Evolutionary conservation across 2,329 filamentous ascomycete species (phyloP), one percentile per base, ranked within the genome.

Genomic region (Ophiosphaerella korrae): DNA sequence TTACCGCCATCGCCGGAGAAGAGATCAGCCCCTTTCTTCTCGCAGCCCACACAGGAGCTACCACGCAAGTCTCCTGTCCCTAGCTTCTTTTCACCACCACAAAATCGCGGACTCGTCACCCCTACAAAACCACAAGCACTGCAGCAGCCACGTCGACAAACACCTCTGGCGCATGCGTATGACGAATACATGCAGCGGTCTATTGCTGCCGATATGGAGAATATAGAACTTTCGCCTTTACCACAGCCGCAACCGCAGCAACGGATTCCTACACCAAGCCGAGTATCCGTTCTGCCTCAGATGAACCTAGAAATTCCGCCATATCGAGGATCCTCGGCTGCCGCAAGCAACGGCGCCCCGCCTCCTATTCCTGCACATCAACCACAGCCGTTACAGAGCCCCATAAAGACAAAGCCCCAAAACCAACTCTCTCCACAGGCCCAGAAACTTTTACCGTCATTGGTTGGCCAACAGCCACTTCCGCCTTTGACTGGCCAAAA

Each of bases 181-280:
- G 77, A 80, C 47, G 77, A 79, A 32, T 79, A 77, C 48, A 60
- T 80, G n/a, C 78, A 80, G 58, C 75, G 77, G 40, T 75, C 73
- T 7, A 79, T 80, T 39, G 76, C 76, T 9, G 60, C 59, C 7
- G 69, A 73, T 45, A 64, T 72, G 46, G 74, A 71, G 21, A 74
- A 74, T 43, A 71, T 78, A 67, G 76, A 76, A 6, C 54, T 66
- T 11, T 63, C 63, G 38, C 65, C 62, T 14, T 36, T 34, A 34
- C 18, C 29, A 12, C 29, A 33, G 11, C 41, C 36, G 16, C 44
- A 40, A 36, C 33, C 31, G 13, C 64, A 68, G 38, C 64, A 68
- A 40, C 67, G 62, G 24, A 61, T 64, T 34, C 55, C 55, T 13
- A 73, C 65, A 13, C 70, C 67, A 26, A 73, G 73, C 24, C 62